Percentiles rank a stretch among this genome's conserved stretches.
These are phyloP conservation scores for Didymella arachidicola DNA, from an alignment of 2,329 filamentous ascomycete genomes.

Conservation along the genomic window DNA sequence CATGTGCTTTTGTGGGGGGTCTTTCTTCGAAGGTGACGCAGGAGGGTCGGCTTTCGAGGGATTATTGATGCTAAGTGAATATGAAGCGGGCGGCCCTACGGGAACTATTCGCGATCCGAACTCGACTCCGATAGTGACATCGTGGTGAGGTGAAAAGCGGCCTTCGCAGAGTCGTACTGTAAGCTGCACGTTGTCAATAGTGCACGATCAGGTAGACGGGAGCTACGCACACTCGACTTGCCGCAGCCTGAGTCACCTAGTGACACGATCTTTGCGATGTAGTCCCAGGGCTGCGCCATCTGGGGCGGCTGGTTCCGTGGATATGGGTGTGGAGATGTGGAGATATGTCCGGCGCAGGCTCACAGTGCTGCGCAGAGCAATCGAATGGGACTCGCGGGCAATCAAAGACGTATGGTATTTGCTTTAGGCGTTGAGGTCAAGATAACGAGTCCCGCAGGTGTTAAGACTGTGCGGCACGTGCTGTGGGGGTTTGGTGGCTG, in stretches of 20 bases:
- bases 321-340: slow-evolving; percentile 15
- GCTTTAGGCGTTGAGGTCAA: not conserved
- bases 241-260: slow-evolving; percentile 96
- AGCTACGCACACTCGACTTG: slow-evolving; percentile 72
- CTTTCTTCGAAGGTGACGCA: slow-evolving; percentile 38
- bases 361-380: slow-evolving; percentile 3
- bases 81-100: slow-evolving; percentile 80
- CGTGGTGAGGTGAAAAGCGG: slow-evolving; percentile 91
- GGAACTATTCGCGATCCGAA: slow-evolving; percentile 93
- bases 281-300: slow-evolving; percentile 83
- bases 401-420: not conserved
- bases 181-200: slow-evolving; percentile 59
- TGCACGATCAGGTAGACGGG: not conserved
- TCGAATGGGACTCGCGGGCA: not conserved
- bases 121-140: slow-evolving; percentile 96
- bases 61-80: slow-evolving; percentile 64
- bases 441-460: not conserved
- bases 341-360: slow-evolving; percentile 6
- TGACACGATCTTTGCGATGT: slow-evolving; percentile 98
- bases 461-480: not conserved
- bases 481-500: slow-evolving; percentile 6
- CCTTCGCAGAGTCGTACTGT: slow-evolving; percentile 97
- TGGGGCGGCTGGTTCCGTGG: slow-evolving; percentile 21
- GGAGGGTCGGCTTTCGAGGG: slow-evolving; percentile 39
- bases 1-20: slow-evolving; percentile 74